Evolutionary conservation across 352 stramenopile genomes (phyloP), one percentile per base, ranked within the genome.

Genomic region (Globisporangium camurandrum): DNA sequence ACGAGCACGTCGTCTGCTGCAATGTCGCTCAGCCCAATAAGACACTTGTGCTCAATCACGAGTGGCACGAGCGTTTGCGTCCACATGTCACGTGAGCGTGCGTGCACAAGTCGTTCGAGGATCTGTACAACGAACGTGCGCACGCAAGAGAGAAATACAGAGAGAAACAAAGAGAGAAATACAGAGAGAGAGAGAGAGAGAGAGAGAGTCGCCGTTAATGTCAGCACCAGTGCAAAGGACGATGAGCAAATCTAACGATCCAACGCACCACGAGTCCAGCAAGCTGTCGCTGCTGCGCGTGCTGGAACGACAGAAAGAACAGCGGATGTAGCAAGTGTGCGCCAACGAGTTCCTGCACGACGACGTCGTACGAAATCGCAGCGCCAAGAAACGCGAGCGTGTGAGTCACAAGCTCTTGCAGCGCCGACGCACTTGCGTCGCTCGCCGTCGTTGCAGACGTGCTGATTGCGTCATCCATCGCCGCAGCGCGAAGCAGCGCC

Each of bases 251-350:
- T 17, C 14, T 16, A n/a, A 24, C 28, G 47, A n/a, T 2, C 30
- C 23, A 40, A 31, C 56, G 27, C 42, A 71, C 63, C 52, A 51
- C 30, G 39, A 74, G 45, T 3, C 27, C 41, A 14, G 22, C 28
- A 4, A 57, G 26, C n/a, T 69, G 54, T n/a, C 50, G 41, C 16
- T 48, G 33, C 16, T 16, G 28, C 19, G 46, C 52, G 4, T 48
- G 27, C 52, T 14, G 22, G 26, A 82, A 80, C 4, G 37, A 49
- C 30, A 86, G 40, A 37, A 62, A 39, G 40, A 86, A 82, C 17
- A 86, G 59, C 3, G 69, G 65, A 59, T 86, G 74, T 20, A 82
- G 41, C 2, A 71, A 75, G 26, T 57, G 78, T 17, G 62, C 49
- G 39, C 84, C 71, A 0, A 61, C 55, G 14, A 86, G 56, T 28